Evolutionary conservation across 2,329 filamentous ascomycete species (phyloP), one percentile per base, ranked within the genome.

Genomic region (Aspergillus spinulosporus): DNA sequence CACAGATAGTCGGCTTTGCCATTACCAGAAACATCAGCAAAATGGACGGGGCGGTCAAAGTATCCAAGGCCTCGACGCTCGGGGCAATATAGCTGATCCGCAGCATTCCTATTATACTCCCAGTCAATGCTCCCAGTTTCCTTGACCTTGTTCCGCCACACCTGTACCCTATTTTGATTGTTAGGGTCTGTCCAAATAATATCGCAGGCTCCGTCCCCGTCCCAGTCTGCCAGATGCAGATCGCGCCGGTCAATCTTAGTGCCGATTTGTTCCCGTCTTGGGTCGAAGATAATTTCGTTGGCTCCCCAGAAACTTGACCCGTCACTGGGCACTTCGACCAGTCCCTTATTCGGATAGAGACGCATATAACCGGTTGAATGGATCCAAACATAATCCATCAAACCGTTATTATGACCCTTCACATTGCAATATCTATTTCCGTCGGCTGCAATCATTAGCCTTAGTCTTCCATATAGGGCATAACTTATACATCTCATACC

Each of bases 201-300:
- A 43, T 76, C 74, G 47, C 66, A 70, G 2, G 59, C 47, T 3
- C 47, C 47, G 12, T 49, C 47, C 4, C 47, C 47, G 26, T 77
- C 66, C 69, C 70, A 76, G 57, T 76, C 74, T 1, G 62, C 64
- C 5, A 76, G 57, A 43, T 75, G 68, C 3, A 76, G 49, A 39
- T 66, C 66, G 5, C 67, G 63, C 3, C 71, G 64, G 51, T 71
- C 57, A 4, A 63, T 21, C 21, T 21, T 21, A 48, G 11, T 39
- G 3, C 6, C 4, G 9, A 6, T 12, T 26, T 4, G n/a, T 34
- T 6, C 3, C 9, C 9, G 2, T n/a, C 1, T 8, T 5, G 58
- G 60, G 9, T 61, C 56, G 48, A 57, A 60, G 34, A 63, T 64
- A 6, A 47, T 52, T 5, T 52, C 53, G 15, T 55, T 54, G 26